Evolutionary conservation across 2,329 filamentous ascomycete genomes (phyloP).

Genomic region (Xylariomycetidae sp.): DNA sequence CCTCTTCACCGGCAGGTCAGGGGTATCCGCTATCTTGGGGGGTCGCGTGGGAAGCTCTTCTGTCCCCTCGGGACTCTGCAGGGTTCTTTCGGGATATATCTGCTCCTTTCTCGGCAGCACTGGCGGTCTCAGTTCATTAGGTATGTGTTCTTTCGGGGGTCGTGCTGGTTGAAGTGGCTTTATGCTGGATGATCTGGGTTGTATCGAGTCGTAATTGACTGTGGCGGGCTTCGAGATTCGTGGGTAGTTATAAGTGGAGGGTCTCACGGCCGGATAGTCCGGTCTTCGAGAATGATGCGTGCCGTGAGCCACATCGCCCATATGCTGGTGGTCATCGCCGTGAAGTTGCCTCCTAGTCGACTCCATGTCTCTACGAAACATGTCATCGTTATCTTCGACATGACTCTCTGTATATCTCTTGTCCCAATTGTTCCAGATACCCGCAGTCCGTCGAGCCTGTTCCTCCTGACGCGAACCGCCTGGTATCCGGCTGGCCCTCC

Average conservation of each 20-base stretch:
- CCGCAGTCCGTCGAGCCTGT: conserved; percentile 44
- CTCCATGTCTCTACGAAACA: conserved; percentile 49
- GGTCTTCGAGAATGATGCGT: conserved; percentile 11
- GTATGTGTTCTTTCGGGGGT: conserved; percentile 32
- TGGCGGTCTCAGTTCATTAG: conserved; percentile 13
- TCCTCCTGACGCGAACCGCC: conserved; percentile 55
- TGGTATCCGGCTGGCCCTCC: conserved; percentile 52
- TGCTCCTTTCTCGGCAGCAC: conserved; percentile 26
- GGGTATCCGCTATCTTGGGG: no score
- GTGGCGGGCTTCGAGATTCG: conserved; percentile 49
- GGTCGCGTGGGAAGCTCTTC: conserved; percentile 21
- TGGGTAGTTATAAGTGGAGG: conserved; percentile 48
- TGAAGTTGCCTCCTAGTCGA: conserved; percentile 45
- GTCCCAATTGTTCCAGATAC: conserved; percentile 40
- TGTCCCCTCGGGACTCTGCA: conserved; percentile 11
- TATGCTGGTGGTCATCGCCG: conserved; percentile 14
- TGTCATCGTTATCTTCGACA: conserved; percentile 36
- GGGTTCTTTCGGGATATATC: conserved; percentile 25
- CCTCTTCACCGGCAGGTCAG: no score
- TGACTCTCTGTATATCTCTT: conserved; percentile 24
- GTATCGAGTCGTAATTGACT: conserved; percentile 36
- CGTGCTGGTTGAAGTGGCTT: conserved; percentile 29
- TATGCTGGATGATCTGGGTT: conserved; percentile 11
- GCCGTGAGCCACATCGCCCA: conserved; percentile 18
- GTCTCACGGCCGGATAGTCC: conserved; percentile 4